These are phyloP conservation scores for Podaxis sp. DNA, from an alignment of 768 basidiomycete species.

Conservation along the genomic window DNA sequence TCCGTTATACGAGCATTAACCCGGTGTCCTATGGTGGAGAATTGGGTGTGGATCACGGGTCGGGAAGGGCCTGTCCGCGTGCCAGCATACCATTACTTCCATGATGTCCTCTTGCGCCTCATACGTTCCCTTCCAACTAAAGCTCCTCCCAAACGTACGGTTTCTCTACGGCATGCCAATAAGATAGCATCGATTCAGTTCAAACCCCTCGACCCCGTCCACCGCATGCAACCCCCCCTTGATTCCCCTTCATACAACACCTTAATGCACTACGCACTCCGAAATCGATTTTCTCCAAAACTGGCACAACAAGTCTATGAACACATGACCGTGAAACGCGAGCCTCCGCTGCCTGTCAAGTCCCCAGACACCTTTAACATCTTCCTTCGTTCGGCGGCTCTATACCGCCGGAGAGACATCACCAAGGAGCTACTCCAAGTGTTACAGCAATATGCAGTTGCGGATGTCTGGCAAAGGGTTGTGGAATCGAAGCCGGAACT, in stretches of 20 bases:
- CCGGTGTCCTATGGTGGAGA: conserved; percentile 39
- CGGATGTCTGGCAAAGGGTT: neutral
- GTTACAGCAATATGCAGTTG: conserved; percentile 20
- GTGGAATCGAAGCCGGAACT: neutral
- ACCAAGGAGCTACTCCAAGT: conserved; percentile 36
- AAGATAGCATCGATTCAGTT: conserved; percentile 4
- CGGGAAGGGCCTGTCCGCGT: conserved; percentile 27
- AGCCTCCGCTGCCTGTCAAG: conserved; percentile 30
- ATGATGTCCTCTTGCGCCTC: conserved; percentile 44
- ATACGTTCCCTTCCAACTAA: conserved; percentile 31
- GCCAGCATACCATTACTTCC: conserved; percentile 48
- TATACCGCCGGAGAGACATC: conserved; percentile 46
- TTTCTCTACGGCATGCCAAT: neutral
- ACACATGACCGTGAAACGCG: conserved; percentile 51
- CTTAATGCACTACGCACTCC: conserved; percentile 66
- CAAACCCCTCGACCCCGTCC: neutral
- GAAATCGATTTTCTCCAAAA: conserved; percentile 50
- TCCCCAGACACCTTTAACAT: conserved; percentile 37
- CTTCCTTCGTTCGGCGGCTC: conserved; percentile 53
- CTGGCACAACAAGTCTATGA: conserved; percentile 49
- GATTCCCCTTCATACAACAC: conserved; percentile 46
- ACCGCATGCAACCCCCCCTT: conserved; percentile 20
- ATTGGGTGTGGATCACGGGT: conserved; percentile 38
- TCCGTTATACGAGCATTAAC: conserved; percentile 48
- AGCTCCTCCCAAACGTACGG: neutral